Evolutionary conservation across 73 alveolate genomes (phyloP), one percentile per base, ranked within the genome.

Genomic region (Durusdinium trenchii): DNA sequence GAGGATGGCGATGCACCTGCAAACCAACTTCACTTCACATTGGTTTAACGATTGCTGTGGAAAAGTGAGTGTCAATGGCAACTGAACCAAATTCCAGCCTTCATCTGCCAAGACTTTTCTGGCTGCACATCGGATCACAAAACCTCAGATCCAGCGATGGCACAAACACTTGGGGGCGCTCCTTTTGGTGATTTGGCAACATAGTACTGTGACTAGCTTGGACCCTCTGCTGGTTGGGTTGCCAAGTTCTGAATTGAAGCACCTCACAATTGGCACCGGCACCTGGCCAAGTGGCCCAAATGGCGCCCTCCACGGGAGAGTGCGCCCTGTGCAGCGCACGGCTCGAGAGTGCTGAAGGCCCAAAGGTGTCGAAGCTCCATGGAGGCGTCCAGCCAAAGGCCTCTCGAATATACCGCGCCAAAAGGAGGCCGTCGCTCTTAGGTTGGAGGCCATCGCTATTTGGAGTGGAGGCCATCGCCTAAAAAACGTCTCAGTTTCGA

Each of bases 301-400:
- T 79, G 67, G 35, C 69, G 42, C 46, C 90, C 90, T 47, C 52
- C 90, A 40, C 85, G 42, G 46, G 67, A 35, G 48, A 79, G 71
- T 26, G 90, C 90, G 69, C 3, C 69, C 45, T 79, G 90, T 28
- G 48, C 90, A 1, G 69, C 67, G 46, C 12, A 45, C 10, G 96
- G 96, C 36, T 87, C 96, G 51, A 87, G 36, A 26, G 96, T 67
- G 23, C 85, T 67, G 5, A 87, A 47, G 85, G 86, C 96, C 96
- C 96, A 87, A 18, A 87, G 85, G 69, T 54, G 75, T 12, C 96
- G 84, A 62, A 87, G 38, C 85, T 87, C 96, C 30, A 50, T 32
- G 28, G 86, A 61, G 6, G 96, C 85, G 40, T 87, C 86, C 51
- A 38, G 36, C 84, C 76, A 87, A 20, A 87, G 96, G n/a, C 83